Conservation (phyloP, 352 stramenopile species). For the Pythium vanterpoolii region DNA sequence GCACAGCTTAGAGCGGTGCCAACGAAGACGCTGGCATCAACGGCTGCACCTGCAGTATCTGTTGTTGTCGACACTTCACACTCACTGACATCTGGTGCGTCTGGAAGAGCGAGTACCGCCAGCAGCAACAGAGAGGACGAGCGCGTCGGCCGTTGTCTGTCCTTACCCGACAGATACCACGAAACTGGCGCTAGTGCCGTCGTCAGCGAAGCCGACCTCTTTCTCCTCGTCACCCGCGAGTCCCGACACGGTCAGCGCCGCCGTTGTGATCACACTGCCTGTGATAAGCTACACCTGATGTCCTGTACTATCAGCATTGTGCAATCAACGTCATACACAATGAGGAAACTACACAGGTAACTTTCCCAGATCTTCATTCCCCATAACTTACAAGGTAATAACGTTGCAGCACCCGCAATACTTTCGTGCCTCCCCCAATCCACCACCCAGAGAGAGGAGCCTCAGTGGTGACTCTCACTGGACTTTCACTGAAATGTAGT, state of each 20-base stretch:
- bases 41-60: not conserved
- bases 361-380: too few relatives aligned
- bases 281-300: too few relatives aligned
- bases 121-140: not conserved
- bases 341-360: too few relatives aligned
- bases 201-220: not conserved
- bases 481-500: too few relatives aligned
- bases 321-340: too few relatives aligned
- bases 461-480: not conserved
- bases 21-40: not conserved
- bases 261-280: not conserved
- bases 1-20: not conserved
- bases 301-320: too few relatives aligned
- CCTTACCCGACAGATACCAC: not conserved
- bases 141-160: not conserved
- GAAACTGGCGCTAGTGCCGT: not conserved
- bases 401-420: too few relatives aligned
- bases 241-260: not conserved
- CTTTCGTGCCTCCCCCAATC: not conserved
- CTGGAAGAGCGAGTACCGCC: not conserved
- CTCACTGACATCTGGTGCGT: not conserved
- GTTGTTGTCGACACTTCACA: not conserved
- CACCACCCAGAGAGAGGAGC: not conserved
- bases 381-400: too few relatives aligned
- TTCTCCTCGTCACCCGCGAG: not conserved